Evolutionary conservation across 148 eudicot species (phyloP).

Genomic region (Gaultheria prostrata): DNA sequence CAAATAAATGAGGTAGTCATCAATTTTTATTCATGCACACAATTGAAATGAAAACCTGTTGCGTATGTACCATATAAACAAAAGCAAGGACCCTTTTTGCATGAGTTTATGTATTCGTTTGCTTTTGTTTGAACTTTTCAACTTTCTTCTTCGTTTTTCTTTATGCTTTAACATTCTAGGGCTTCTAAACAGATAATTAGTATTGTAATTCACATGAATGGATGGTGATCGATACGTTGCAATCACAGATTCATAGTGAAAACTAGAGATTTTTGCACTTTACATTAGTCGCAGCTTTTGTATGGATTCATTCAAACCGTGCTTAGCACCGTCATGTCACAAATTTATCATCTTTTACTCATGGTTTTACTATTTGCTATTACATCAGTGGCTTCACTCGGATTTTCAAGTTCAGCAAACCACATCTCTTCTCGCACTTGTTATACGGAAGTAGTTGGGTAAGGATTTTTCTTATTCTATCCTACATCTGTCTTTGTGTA

Average conservation of each 20-base stretch:
- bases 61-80: background rate
- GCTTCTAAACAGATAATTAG: background rate
- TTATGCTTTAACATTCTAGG: background rate
- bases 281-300: background rate
- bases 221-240: background rate
- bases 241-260: background rate
- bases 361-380: constrained; percentile 14
- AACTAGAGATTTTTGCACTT: background rate
- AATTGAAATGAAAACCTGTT: background rate
- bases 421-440: constrained; percentile 54
- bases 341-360: background rate
- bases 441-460: constrained; percentile 83
- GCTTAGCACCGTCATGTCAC: background rate
- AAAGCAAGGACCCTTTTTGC: background rate
- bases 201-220: background rate
- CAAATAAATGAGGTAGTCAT: background rate
- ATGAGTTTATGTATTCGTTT: background rate
- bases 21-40: background rate
- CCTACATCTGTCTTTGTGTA: background rate
- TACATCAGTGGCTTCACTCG: constrained; percentile 83
- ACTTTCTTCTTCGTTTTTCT: background rate
- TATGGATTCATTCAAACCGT: background rate
- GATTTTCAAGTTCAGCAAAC: constrained; percentile 84
- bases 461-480: constrained; percentile 14
- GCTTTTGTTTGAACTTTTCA: background rate